A percentile compares a stretch with the other conserved stretches of the same genome.
phyloP scores from a whole-genome alignment of 2,329 filamentous ascomycete species.

The Neonectria faginata region DNA sequence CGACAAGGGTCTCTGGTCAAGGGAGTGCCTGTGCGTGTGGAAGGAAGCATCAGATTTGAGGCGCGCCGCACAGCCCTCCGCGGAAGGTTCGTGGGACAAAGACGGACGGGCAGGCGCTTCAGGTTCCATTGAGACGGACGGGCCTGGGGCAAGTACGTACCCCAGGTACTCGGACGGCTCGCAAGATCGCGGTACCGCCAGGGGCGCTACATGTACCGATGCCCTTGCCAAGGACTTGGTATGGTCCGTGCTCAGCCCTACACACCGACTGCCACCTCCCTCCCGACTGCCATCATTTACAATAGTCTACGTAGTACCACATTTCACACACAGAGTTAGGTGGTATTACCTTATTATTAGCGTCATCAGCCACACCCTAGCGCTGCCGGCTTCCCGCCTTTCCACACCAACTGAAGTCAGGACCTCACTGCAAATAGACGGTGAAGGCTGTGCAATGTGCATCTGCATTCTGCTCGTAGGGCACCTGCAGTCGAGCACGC shows the following conservation, averaged over 20 bases:
- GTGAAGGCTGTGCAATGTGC: constrained; percentile 35
- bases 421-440: constrained; percentile 34
- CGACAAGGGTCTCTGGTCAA: constrained; percentile 9
- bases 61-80: constrained; percentile 24
- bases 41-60: constrained; percentile 20
- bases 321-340: not conserved
- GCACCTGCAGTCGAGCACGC: not conserved
- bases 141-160: constrained; percentile 10
- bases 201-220: constrained; percentile 25
- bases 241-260: constrained; percentile 47
- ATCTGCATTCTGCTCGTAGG: constrained; percentile 16
- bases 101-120: constrained; percentile 10
- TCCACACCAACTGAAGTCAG: constrained; percentile 34
- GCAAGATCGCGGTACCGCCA: constrained; percentile 26
- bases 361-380: constrained; percentile 46
- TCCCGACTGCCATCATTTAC: constrained; percentile 17
- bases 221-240: constrained; percentile 19
- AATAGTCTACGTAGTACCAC: not conserved
- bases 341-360: constrained; percentile 38
- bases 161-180: constrained; percentile 24
- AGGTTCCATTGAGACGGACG: not conserved
- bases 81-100: constrained; percentile 27
- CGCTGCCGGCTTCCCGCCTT: constrained; percentile 43
- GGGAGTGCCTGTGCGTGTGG: constrained; percentile 14
- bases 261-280: constrained; percentile 30